These are phyloP conservation scores for Pseudotsuga menziesii DNA, from an alignment of 75 land plant species.

Conservation along the genomic window DNA sequence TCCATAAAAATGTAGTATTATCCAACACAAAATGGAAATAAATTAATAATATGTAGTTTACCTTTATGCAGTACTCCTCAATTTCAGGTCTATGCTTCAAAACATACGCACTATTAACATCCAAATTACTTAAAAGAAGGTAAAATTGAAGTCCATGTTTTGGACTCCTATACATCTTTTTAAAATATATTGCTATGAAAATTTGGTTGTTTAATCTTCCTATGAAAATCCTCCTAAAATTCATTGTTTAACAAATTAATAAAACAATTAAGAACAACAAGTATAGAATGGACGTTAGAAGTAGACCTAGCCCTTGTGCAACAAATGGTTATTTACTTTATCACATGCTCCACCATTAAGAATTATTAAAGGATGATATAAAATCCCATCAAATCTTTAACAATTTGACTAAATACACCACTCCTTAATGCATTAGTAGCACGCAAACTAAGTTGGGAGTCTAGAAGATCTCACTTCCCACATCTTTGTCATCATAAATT, in stretches of 20 bases:
- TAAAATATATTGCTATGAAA: no score
- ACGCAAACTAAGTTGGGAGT: conserved; percentile 61
- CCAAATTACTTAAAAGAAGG: no score
- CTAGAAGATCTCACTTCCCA: conserved; percentile 61
- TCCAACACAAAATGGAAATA: no score
- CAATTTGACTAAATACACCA: no score
- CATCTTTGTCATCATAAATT: conserved; percentile 72
- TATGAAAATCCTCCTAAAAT: conserved; percentile 2
- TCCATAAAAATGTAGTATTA: no score
- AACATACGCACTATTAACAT: no score
- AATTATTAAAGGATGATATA: conserved; percentile 67
- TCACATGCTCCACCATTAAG: conserved; percentile 92
- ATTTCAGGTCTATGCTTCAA: no score
- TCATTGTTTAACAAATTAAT: conserved; percentile 66
- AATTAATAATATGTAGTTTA: no score
- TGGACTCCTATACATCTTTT: no score
- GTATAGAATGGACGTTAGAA: conserved; percentile 61
- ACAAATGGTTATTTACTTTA: conserved; percentile 85
- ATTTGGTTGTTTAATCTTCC: no score
- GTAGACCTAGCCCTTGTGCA: conserved; percentile 77
- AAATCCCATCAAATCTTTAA: conserved; percentile 54
- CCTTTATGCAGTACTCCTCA: no score
- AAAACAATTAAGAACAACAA: conserved; percentile 58
- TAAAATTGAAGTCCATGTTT: no score
- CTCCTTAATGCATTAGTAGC: conserved; percentile 62